Evolutionary conservation across 257 asterid species (phyloP).

Genomic region (Plectranthus barbatus): DNA sequence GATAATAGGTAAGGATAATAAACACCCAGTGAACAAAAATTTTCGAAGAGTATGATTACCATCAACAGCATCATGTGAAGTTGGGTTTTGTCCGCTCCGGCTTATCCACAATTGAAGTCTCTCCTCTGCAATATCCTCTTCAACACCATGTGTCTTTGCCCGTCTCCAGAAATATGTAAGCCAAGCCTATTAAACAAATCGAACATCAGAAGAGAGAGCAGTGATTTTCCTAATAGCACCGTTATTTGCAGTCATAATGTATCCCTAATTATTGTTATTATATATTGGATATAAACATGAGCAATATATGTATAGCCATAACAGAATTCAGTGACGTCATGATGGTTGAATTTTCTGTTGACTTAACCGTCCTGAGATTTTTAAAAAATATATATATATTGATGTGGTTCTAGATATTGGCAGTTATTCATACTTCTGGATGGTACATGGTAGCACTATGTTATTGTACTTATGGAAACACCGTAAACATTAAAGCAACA

Average conservation of each 20-base stretch:
- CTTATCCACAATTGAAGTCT: slow-evolving; percentile 81
- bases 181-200: slow-evolving; percentile 68
- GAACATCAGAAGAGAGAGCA: slow-evolving; percentile 4
- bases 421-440: neutral
- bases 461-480: neutral
- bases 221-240: neutral
- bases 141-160: slow-evolving; percentile 83
- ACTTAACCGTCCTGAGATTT: neutral
- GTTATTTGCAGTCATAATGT: neutral
- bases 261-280: neutral
- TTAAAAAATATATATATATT: neutral
- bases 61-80: slow-evolving; percentile 91
- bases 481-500: neutral
- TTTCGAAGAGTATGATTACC: slow-evolving; percentile 37
- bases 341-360: neutral
- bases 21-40: neutral
- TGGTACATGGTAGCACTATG: neutral
- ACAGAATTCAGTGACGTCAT: neutral
- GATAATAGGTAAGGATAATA: neutral
- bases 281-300: neutral
- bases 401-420: neutral
- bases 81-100: slow-evolving; percentile 77
- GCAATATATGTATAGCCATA: neutral
- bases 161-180: slow-evolving; percentile 99
- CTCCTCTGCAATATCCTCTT: slow-evolving; percentile 96